Conservation (phyloP, 208 protist species). For the Trypanosomatidae sp. region DNA sequence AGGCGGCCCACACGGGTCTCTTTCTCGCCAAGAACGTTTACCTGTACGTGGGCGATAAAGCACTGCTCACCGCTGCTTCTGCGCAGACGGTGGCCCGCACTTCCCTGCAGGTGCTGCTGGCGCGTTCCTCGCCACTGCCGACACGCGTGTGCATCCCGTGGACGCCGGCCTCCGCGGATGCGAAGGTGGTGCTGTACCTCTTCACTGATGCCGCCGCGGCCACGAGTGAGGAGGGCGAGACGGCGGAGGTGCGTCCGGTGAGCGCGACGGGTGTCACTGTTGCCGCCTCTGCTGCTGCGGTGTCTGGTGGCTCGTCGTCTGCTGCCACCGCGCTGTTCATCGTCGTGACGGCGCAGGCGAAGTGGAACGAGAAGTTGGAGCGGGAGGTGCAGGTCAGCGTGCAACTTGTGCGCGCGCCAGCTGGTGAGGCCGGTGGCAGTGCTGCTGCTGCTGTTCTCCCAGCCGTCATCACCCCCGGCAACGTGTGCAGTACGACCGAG, state of each 20-base stretch:
- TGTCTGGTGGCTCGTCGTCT: background rate
- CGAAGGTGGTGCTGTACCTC: slow-evolving; percentile 27
- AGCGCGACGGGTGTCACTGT: slow-evolving; percentile 10
- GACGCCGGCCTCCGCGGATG: slow-evolving; percentile 7
- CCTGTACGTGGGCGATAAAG: slow-evolving; percentile 37
- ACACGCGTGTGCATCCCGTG: slow-evolving; percentile 48
- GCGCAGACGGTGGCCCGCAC: slow-evolving; percentile 3
- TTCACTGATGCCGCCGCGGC: slow-evolving; percentile 15
- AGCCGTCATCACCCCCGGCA: slow-evolving; percentile 32
- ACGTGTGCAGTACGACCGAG: slow-evolving; percentile 33
- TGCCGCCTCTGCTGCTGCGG: slow-evolving; percentile 2
- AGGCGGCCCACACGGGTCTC: slow-evolving; percentile 4
- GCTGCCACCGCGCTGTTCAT: slow-evolving; percentile 12
- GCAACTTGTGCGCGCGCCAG: slow-evolving; percentile 29
- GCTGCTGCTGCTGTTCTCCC: background rate
- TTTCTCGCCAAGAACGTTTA: slow-evolving; percentile 47
- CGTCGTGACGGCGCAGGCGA: slow-evolving; percentile 28
- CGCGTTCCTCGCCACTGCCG: slow-evolving; percentile 37
- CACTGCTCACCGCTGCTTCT: slow-evolving; percentile 15
- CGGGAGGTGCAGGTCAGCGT: slow-evolving; percentile 37
- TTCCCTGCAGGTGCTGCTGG: slow-evolving; percentile 40
- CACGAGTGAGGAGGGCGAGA: background rate
- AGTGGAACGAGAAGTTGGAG: slow-evolving; percentile 21
- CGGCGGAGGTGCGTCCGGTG: slow-evolving; percentile 18
- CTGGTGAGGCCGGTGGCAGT: too few species aligned